Evolutionary conservation across 768 basidiomycete genomes (phyloP), one percentile per base, ranked within the genome.

Genomic region (Xanthoconium stramineum): DNA sequence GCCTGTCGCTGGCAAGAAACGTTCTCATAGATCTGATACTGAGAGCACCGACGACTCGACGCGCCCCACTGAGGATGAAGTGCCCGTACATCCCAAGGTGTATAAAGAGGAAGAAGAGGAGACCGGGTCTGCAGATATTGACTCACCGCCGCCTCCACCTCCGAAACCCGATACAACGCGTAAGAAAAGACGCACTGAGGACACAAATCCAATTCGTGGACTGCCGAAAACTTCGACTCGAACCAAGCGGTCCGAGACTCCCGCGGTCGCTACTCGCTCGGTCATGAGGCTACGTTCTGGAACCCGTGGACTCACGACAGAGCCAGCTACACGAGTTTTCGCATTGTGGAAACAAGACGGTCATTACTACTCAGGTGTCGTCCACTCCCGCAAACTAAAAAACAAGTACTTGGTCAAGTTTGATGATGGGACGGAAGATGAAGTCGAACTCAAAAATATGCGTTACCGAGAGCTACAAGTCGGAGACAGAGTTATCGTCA

Each of bases 281-380:
- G 65, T 63, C 17, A 79, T 76, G 62, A 74, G 73, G 30, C 55
- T 77, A 39, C 76, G 78, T 45, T 78, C 78, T 29, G 71, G 65
- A 35, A 52, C 47, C 11, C 65, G 62, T 37, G 58, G 52, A 19
- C 39, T 49, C 33, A 35, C 59, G 15, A 43, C 37, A 32, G 62
- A 64, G 38, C 53, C 59, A 7, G 74, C 79, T 20, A 86, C 84
- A 13, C 81, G 82, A 6, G 85, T 91, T n/a, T 84, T 88, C 61
- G 88, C 86, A 10, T 65, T 85, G 12, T 89, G 87, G 88, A 80
- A 75, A 58, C 69, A 72, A 44, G 83, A 83, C 47, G 79, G 77
- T 5, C 77, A 78, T 61, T 92, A 78, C 70, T 88, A 84, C 65
- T 69, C 82, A 17, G 91, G 88, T 15, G 75, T 70, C 36, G 76